phyloP scores from a whole-genome alignment of 2,329 filamentous ascomycete species.

The Reticulascus tulasneorum region DNA sequence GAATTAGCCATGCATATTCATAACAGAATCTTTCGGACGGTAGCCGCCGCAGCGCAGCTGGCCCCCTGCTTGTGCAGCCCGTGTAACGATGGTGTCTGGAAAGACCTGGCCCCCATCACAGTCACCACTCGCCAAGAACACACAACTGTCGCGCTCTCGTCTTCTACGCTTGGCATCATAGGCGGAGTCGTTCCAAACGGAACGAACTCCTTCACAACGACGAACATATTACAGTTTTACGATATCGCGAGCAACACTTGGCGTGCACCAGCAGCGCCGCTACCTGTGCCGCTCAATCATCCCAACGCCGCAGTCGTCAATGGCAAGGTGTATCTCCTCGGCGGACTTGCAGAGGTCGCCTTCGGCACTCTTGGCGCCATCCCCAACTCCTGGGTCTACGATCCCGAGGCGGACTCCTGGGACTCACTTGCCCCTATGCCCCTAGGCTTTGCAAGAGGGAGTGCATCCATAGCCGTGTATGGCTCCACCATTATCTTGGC shows the following conservation, averaged over 20 bases:
- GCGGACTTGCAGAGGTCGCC: conserved; percentile 24
- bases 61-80: too few relatives aligned
- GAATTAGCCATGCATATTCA: too few relatives aligned
- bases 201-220: conserved; percentile 19
- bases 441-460: conserved; percentile 22
- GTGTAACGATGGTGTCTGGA: too few relatives aligned
- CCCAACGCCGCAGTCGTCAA: conserved; percentile 30
- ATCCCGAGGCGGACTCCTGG: conserved; percentile 23
- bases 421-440: conserved; percentile 21
- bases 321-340: conserved; percentile 34
- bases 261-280: conserved; percentile 18
- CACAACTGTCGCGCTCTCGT: background rate
- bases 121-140: conserved; percentile 9
- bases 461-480: conserved; percentile 26
- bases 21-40: too few relatives aligned
- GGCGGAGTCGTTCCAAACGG: background rate
- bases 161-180: background rate
- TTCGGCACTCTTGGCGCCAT: conserved; percentile 22
- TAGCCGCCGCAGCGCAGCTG: too few relatives aligned
- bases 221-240: conserved; percentile 26
- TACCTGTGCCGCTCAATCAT: conserved; percentile 29
- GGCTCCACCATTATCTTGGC: conserved; percentile 29
- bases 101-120: too few relatives aligned
- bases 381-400: conserved; percentile 24
- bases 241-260: conserved; percentile 24